Evolutionary conservation across 768 basidiomycete species (phyloP).

Genomic region (Boletus vinaceobasis): DNA sequence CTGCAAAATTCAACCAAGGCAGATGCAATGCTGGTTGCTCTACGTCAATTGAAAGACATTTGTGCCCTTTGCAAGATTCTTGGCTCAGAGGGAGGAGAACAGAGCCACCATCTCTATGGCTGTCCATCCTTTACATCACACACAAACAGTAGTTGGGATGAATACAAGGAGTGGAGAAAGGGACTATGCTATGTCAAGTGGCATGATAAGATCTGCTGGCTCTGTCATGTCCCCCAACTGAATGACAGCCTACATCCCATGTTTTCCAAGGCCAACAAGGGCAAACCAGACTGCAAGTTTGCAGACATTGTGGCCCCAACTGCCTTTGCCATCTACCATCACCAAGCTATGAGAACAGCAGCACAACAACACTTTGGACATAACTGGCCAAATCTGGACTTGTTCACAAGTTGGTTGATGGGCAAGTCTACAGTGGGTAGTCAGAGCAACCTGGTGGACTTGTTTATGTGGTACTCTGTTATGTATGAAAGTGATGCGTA

Average conservation of each 20-base stretch:
- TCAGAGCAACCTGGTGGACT: conserved; percentile 1
- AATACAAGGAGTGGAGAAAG: conserved; percentile 4
- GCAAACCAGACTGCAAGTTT: background rate
- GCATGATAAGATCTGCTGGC: conserved; percentile 6
- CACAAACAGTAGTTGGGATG: background rate
- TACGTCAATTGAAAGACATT: background rate
- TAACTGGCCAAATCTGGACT: background rate
- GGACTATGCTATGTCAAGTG: background rate
- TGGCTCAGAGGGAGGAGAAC: too few relatives aligned
- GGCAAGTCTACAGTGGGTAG: background rate
- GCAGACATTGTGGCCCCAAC: background rate
- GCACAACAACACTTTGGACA: background rate
- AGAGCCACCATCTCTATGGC: background rate
- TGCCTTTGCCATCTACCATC: background rate
- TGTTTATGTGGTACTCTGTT: conserved; percentile 8
- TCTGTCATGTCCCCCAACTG: conserved; percentile 3
- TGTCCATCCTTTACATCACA: background rate
- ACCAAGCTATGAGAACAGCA: background rate
- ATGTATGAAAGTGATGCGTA: too few relatives aligned
- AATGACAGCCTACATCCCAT: background rate
- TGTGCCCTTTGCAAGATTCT: background rate
- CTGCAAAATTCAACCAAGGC: background rate
- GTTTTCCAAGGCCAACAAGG: background rate
- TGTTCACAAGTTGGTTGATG: background rate
- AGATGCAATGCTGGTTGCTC: background rate